Evolutionary conservation across 257 asterid species (phyloP).

Genomic region (Solanum paucissectum): DNA sequence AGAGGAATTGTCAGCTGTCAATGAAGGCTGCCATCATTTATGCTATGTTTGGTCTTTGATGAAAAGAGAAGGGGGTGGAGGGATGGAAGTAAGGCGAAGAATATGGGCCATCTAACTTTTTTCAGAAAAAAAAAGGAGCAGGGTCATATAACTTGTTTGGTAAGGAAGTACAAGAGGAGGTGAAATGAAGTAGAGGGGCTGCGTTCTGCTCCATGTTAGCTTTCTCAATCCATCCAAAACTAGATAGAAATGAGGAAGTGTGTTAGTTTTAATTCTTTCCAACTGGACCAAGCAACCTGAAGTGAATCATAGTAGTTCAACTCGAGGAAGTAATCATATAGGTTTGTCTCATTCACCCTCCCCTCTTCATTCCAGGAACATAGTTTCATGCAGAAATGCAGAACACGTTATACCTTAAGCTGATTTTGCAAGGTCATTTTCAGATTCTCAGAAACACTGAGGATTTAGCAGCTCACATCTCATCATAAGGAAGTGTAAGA

Average conservation of each 20-base stretch:
- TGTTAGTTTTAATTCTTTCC: not conserved
- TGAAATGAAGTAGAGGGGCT: not conserved
- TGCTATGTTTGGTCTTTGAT: not conserved
- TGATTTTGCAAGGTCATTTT: not conserved
- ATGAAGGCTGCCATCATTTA: not conserved
- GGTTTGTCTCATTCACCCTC: not conserved
- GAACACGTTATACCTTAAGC: not conserved
- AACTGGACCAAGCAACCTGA: not conserved
- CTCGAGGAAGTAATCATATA: not conserved
- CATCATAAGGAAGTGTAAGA: not conserved
- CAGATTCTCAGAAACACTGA: not conserved
- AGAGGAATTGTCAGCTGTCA: not conserved
- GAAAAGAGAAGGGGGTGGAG: not conserved
- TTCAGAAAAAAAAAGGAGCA: not conserved
- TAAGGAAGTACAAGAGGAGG: not conserved
- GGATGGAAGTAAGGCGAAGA: not conserved
- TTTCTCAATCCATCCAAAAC: not conserved
- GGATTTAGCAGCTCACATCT: not conserved
- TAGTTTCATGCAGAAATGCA: not conserved
- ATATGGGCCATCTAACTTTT: not conserved
- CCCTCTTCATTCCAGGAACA: not conserved
- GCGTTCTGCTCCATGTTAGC: not conserved
- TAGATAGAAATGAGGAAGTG: not conserved
- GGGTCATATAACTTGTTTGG: not conserved
- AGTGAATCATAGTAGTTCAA: not conserved